Conservation (phyloP, 768 basidiomycete species). For the Mycena pura region DNA sequence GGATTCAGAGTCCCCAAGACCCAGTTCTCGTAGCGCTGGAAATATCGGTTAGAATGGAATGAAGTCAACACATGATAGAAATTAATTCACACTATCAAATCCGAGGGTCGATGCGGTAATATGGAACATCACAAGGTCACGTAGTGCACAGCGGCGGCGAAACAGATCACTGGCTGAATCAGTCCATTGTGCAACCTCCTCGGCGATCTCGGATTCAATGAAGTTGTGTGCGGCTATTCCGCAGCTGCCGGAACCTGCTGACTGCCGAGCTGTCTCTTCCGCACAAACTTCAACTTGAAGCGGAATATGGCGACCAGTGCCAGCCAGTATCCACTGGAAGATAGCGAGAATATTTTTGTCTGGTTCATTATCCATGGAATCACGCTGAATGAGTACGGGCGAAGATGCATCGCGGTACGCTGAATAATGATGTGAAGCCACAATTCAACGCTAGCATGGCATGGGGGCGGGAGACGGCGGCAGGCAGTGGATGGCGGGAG, state of each 20-base stretch:
- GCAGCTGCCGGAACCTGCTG: slow-evolving; percentile 26
- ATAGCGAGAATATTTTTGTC: neutral
- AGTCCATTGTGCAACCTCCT: slow-evolving; percentile 14
- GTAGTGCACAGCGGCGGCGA: slow-evolving; percentile 18
- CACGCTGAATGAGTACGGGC: neutral
- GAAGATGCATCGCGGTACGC: slow-evolving; percentile 2
- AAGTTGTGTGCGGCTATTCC: slow-evolving; percentile 29
- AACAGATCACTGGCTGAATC: slow-evolving; percentile 9
- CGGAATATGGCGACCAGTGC: neutral
- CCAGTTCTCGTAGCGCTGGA: no score
- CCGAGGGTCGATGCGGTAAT: neutral
- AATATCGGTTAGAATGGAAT: no score
- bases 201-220: slow-evolving; percentile 10
- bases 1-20: no score
- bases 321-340: neutral
- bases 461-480: no score
- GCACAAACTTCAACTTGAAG: neutral
- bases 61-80: no score
- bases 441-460: slow-evolving; percentile 17
- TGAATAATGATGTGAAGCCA: slow-evolving; percentile 20
- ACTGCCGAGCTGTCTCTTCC: slow-evolving; percentile 2
- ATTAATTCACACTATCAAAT: neutral
- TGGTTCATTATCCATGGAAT: neutral
- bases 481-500: no score
- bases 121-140: slow-evolving; percentile 15